Base-by-base conservation (phyloP, 108 stramenopile species). In the Poteriospumella lacustris region DNA sequence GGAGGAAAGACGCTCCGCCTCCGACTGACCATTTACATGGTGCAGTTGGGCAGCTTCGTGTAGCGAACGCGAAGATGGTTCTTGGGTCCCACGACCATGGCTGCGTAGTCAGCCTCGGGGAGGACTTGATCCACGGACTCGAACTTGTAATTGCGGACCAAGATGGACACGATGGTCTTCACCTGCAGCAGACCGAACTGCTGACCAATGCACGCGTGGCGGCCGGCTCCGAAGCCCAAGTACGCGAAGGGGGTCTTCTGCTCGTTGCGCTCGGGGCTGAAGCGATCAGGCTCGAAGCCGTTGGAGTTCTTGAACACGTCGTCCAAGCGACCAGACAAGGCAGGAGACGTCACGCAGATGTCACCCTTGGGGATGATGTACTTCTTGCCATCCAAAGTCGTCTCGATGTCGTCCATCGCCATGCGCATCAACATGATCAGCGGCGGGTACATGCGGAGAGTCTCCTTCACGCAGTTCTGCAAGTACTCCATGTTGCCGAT, bases 131-230 rank as follows among this genome's bases (percentile, higher is more conserved):
- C 78, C 47, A 92, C 88, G 56, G 78, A 59, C 76, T 93, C 91
- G 68, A 99, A 76, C 68, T 96, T 92, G 80, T 90, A 99, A 59
- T 95, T 90, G 15, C 94, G 89, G 44, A 97, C 88, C 40, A 99
- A 80, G 33, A 95, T 86, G 67, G 92, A 91, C 47, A 99, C 39
- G 84, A 99, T 92, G n/a, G 96, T 97, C 89, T 97, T 97, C 67
- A 97, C 95, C 89, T 99, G 98, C 39, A 97, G 76, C 79, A 89
- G 94, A n/a, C 90, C 98, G 87, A 99, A 99, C 80, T 93, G 91
- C 87, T 97, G 96, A 59, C 98, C 98, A 93, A 97, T 95, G 84
- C 98, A 99, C 67, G 92, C 89, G 87, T 99, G 98, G 91, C 95
- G 90, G 29, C 98, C 98, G 44, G 93, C 96, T 62, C 98, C 98